Evolutionary conservation across 352 stramenopile genomes (phyloP).

Genomic region (Halophytophthora polymorphica): DNA sequence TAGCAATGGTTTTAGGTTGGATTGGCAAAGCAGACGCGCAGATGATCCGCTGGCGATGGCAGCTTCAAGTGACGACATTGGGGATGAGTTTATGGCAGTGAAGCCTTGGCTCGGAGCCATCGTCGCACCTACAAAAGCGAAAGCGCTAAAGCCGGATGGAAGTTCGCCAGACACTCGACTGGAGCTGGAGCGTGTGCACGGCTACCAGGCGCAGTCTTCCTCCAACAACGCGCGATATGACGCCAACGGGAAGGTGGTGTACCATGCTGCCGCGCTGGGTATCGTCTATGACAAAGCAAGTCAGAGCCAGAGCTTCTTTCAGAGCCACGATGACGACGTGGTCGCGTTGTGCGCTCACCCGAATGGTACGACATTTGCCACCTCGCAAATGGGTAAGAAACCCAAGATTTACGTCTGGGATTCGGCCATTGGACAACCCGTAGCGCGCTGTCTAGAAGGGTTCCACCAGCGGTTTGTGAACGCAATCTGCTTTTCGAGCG

Average conservation of each 20-base stretch:
- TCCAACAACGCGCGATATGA: slow-evolving; percentile 81
- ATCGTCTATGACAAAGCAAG: slow-evolving; percentile 58
- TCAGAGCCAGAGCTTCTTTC: slow-evolving; percentile 54
- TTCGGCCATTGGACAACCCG: slow-evolving; percentile 21
- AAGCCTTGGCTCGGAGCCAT: slow-evolving; percentile 87
- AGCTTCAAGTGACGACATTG: slow-evolving; percentile 35
- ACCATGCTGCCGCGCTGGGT: slow-evolving; percentile 73
- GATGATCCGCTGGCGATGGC: slow-evolving; percentile 30
- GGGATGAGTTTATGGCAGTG: slow-evolving; percentile 90
- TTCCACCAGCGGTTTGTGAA: slow-evolving; percentile 81
- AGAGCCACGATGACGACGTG: slow-evolving; percentile 82
- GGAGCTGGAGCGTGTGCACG: slow-evolving; percentile 68
- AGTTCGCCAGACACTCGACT: slow-evolving; percentile 38
- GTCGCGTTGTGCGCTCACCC: slow-evolving; percentile 79
- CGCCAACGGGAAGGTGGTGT: slow-evolving; percentile 53
- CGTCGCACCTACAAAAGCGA: slow-evolving; percentile 55
- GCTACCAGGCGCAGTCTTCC: slow-evolving; percentile 70
- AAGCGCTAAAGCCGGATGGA: slow-evolving; percentile 29
- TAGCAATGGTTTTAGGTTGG: slow-evolving; percentile 3
- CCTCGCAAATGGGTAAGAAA: slow-evolving; percentile 82
- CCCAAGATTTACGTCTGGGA: slow-evolving; percentile 84
- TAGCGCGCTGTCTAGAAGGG: slow-evolving; percentile 53
- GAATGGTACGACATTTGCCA: slow-evolving; percentile 75
- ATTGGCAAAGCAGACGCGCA: slow-evolving; percentile 14
- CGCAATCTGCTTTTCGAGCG: slow-evolving; percentile 62